These are phyloP conservation scores for Cyphellophora attinorum DNA, from an alignment of 2,329 filamentous ascomycete species.

Conservation along the genomic window DNA sequence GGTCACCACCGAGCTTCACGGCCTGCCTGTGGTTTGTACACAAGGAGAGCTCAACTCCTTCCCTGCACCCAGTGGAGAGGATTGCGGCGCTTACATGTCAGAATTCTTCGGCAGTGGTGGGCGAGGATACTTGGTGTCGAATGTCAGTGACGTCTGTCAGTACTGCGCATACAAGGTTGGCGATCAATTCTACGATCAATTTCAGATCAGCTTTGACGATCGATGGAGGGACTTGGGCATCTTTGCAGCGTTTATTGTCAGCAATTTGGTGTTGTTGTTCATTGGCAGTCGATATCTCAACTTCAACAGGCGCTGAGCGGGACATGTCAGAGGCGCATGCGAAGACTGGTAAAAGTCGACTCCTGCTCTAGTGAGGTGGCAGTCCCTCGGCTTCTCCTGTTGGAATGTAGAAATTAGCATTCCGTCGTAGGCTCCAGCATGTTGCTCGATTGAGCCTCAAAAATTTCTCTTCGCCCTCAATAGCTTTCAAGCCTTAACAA, in stretches of 20 bases:
- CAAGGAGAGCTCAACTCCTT: constrained; percentile 40
- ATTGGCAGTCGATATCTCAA: constrained; percentile 19
- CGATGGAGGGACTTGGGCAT: constrained; percentile 81
- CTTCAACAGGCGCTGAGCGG: constrained; percentile 19
- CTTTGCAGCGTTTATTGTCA: constrained; percentile 63
- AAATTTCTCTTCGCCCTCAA: no score
- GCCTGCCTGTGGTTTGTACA: constrained; percentile 36
- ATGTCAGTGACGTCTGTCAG: constrained; percentile 57
- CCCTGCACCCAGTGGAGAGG: constrained; percentile 42
- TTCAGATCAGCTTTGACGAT: constrained; percentile 57
- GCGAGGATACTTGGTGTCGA: constrained; percentile 60
- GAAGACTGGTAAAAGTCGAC: no score
- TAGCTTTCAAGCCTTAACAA: no score
- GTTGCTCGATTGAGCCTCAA: no score
- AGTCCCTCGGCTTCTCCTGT: no score
- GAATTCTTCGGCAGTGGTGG: constrained; percentile 61
- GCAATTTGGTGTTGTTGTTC: constrained; percentile 42
- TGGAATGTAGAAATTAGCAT: no score
- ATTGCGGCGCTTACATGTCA: constrained; percentile 50
- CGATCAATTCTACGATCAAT: constrained; percentile 65
- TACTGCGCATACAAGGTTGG: constrained; percentile 77
- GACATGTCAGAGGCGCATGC: no score
- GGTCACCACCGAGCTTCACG: constrained; percentile 44
- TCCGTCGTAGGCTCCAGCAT: no score
- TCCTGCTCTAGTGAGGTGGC: no score